A percentile compares a stretch with the other conserved stretches of the same genome.
These are phyloP conservation scores for Dactylorhiza incarnata DNA, from an alignment of 106 monocot genomes.

Conservation along the genomic window DNA sequence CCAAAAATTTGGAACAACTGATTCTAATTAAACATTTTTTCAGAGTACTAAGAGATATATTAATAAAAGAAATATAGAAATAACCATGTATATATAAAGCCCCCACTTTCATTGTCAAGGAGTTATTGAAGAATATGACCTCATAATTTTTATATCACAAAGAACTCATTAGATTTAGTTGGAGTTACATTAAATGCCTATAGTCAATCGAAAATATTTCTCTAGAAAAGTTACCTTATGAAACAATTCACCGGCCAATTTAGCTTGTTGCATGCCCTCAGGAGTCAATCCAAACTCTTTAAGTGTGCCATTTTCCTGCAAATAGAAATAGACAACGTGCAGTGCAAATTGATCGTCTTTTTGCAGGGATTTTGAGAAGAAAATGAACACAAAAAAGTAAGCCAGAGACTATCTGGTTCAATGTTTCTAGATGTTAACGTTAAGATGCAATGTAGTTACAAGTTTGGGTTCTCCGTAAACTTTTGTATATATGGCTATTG, in stretches of 20 bases:
- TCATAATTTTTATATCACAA: too few relatives aligned
- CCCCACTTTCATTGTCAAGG: neutral
- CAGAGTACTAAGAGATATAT: neutral
- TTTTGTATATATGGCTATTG: too few relatives aligned
- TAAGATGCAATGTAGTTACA: too few relatives aligned
- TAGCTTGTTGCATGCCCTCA: constrained; percentile 64
- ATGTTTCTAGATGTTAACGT: too few relatives aligned
- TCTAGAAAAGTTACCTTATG: constrained; percentile 26
- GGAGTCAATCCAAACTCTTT: constrained; percentile 56
- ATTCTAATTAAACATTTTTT: neutral
- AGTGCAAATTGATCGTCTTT: neutral
- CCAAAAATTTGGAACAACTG: neutral
- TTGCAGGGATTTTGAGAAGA: too few relatives aligned
- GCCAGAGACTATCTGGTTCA: too few relatives aligned
- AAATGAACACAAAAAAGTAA: too few relatives aligned
- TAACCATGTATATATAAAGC: neutral
- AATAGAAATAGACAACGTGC: neutral
- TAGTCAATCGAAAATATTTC: too few relatives aligned
- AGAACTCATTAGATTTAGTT: too few relatives aligned
- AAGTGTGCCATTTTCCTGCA: constrained; percentile 66
- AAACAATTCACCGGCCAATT: constrained; percentile 58
- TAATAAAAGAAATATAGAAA: neutral
- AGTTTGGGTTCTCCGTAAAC: too few relatives aligned
- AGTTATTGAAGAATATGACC: too few relatives aligned
- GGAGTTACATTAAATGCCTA: too few relatives aligned